Evolutionary conservation across 2,329 filamentous ascomycete species (phyloP).

Genomic region (Botryosphaeria dothidea): DNA sequence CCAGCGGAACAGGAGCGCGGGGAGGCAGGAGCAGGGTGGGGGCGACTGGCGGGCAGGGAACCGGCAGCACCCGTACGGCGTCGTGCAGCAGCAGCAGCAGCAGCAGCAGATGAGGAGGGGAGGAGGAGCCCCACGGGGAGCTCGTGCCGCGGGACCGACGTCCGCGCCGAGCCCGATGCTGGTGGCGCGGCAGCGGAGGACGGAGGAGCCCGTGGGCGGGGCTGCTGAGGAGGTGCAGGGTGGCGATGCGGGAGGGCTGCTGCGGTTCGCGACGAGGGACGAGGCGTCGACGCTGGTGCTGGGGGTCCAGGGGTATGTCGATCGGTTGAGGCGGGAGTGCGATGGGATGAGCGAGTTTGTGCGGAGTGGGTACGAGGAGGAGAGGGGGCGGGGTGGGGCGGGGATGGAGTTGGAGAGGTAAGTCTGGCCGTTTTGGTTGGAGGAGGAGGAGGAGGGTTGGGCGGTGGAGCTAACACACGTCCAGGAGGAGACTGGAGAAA

Average conservation of each 20-base stretch:
- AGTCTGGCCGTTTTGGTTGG: not conserved
- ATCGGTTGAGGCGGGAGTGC: not conserved
- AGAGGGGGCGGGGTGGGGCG: not conserved
- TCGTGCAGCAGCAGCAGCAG: not conserved
- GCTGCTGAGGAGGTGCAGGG: not conserved
- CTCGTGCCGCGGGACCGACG: not conserved
- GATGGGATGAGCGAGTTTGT: not conserved
- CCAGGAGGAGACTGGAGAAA: not conserved
- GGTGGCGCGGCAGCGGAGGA: not conserved
- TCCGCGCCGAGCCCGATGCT: not conserved
- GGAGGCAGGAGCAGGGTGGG: not conserved
- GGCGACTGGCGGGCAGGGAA: not conserved
- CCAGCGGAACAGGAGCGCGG: not conserved
- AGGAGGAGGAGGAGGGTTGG: not conserved
- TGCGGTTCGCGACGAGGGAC: not conserved
- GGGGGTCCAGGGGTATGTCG: not conserved
- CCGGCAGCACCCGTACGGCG: not conserved
- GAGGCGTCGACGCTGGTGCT: not conserved
- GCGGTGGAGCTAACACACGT: not conserved
- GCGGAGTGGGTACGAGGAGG: not conserved
- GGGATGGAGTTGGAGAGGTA: conserved; percentile 4
- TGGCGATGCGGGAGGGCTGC: not conserved
- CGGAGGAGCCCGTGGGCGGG: not conserved
- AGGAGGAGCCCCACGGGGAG: not conserved
- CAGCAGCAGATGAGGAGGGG: not conserved